These are phyloP conservation scores for Colletotrichum kahawae DNA, from an alignment of 2,329 filamentous ascomycete species.

Conservation along the genomic window DNA sequence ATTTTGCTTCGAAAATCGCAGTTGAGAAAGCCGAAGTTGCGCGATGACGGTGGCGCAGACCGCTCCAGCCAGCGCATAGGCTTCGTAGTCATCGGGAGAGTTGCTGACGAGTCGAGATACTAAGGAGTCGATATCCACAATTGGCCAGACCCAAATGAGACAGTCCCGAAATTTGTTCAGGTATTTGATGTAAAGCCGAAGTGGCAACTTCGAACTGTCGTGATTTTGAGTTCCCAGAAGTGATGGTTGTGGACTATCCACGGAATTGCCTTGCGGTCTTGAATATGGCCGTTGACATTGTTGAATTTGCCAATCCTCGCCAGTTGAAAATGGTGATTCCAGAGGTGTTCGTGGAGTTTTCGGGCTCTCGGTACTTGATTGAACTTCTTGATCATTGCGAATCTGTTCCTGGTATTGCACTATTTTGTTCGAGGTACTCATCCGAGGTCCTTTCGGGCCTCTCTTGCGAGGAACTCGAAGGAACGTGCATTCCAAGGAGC, in stretches of 20 bases:
- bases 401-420: neutral
- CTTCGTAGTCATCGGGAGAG: slow-evolving; percentile 22
- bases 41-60: slow-evolving; percentile 31
- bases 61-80: slow-evolving; percentile 28
- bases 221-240: neutral
- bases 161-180: neutral
- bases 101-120: neutral
- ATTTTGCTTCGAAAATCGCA: neutral
- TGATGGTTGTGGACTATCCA: neutral
- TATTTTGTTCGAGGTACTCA: neutral
- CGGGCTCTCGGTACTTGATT: neutral
- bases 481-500: neutral
- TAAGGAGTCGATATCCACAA: neutral
- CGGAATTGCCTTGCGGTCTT: neutral
- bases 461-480: neutral
- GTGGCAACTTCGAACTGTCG: neutral
- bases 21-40: slow-evolving; percentile 26
- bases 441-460: neutral
- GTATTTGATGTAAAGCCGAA: neutral
- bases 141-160: neutral
- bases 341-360: neutral
- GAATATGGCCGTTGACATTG: neutral
- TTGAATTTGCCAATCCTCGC: neutral
- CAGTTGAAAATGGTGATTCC: neutral
- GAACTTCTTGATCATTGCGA: neutral